Evolutionary conservation across 306 rosid genomes (phyloP).

Genomic region (Mimosa bimucronata): DNA sequence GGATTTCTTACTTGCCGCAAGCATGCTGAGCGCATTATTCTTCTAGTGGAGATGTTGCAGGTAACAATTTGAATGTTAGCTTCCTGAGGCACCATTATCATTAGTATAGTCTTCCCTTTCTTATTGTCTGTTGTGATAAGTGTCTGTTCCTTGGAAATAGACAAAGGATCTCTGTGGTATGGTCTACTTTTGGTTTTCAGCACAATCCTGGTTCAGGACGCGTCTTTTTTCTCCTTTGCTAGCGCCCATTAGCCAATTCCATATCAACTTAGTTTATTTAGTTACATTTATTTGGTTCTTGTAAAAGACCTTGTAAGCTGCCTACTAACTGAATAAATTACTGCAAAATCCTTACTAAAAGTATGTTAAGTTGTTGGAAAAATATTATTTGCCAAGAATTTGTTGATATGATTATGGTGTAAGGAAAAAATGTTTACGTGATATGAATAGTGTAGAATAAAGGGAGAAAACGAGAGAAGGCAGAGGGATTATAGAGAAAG

Average conservation of each 20-base stretch:
- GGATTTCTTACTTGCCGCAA: constrained; percentile 99
- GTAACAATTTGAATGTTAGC: constrained; percentile 50
- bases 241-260: neutral
- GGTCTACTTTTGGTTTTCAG: constrained; percentile 20
- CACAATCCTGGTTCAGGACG: constrained; percentile 11
- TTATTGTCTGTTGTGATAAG: constrained; percentile 20
- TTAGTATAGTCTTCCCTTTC: constrained; percentile 19
- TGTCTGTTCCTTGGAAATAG: constrained; percentile 5
- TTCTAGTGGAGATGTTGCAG: constrained; percentile 99
- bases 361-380: neutral
- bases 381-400: neutral
- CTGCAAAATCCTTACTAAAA: neutral
- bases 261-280: neutral
- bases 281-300: constrained; percentile 9
- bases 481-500: too few species aligned
- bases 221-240: neutral
- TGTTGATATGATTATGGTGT: neutral
- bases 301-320: constrained; percentile 15
- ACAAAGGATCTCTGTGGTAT: constrained; percentile 13
- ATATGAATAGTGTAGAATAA: too few species aligned
- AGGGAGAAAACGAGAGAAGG: too few species aligned
- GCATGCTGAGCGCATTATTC: constrained; percentile 98
- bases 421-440: neutral
- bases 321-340: constrained; percentile 9
- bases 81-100: constrained; percentile 23